Base-by-base conservation (phyloP, 768 basidiomycete species). In the Naganishia friedmannii region DNA sequence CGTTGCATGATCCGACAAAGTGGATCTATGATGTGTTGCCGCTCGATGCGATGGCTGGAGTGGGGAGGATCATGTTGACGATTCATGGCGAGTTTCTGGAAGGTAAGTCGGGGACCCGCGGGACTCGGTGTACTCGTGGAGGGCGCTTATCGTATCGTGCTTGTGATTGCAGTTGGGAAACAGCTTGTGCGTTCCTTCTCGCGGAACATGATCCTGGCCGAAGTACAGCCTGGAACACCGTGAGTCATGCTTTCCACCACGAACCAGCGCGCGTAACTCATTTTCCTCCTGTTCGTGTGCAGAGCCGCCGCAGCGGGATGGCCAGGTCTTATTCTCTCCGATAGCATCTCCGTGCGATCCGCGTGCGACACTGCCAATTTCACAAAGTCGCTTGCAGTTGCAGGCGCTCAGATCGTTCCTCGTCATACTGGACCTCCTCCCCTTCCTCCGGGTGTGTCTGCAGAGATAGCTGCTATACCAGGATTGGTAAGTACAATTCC, bases 21-120 rank as follows among this genome's bases (percentile, higher is more conserved):
- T 97, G 96, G 80, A 66, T 88, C 87, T 71, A 85, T 96, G 96
- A 99, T 75, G 86, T 90, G 0, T 92, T 90, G 84, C 74, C 90
- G 87, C 70, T 81, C n/a, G 81, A 78, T 58, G 77, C 74, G 19
- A 55, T 72, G 8, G 77, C 75, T 39, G 83, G 77, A 2, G 77
- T 77, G 19, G 76, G 77, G 23, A 80, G 81, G 80, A 55, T 85
- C 95, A 72, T 83, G 92, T 66, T 90, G 70, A 87, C 86, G 54
- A 84, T 97, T 21, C 92, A 96, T 78, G 94, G 94, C 2, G 88
- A 97, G 79, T 95, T 95, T 77, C 85, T 86, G 63, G 95, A 98
- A 85, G 85, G 95, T 94, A 76, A 70, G 88, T 55, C 12, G 5
- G 12, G 42, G 63, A 66, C 19, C 71, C 63, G 26, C 39, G 23